Evolutionary conservation across 306 rosid genomes (phyloP), one percentile per base, ranked within the genome.

Genomic region (Parietaria judaica): DNA sequence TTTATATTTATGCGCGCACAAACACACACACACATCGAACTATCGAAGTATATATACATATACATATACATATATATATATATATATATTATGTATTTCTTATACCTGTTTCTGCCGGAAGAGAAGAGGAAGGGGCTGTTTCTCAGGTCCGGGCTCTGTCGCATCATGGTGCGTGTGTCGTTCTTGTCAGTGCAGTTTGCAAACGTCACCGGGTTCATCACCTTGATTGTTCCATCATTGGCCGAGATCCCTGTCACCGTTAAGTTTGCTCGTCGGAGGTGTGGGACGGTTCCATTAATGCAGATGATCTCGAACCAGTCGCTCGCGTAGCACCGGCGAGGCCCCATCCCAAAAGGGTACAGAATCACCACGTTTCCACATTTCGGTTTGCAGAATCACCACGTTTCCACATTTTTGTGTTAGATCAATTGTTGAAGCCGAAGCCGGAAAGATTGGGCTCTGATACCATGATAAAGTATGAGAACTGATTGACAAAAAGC

Each of bases 301-400:
- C 88, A 83, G 2, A 68, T 63, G 39, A 83, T 58, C 56, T 72
- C 66, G 4, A 79, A 80, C 83, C 79, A 67, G 2, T 60, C 60
- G 39, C 54, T 17, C 5, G 17, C 7, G 11, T 6, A 15, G 17
- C 57, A 53, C 8, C 17, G 3, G 35, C 45, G 45, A 41, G 36
- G 36, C 15, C 57, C 57, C 3, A 53, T 53, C 36, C 57, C 53
- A 49, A 49, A 49, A 11, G 53, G 53, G 53, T 7, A 49, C 5
- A n/a, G 53, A n/a, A 49, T 49, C 53, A n/a, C 10, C 53, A 49
- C 53, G 10, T 49, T n/a, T 10, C 53, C 53, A 9, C 53, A 49
- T 0, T 1, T 7, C 0, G 51, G 6, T 38, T 23, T 3, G 58
- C 90, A 81, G 15, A n/a, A n/a, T n/a, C n/a, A n/a, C 36, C 58